Evolutionary conservation across 805 yeast species (phyloP), one percentile per base, ranked within the genome.

Genomic region (Yarrowia divulgata): DNA sequence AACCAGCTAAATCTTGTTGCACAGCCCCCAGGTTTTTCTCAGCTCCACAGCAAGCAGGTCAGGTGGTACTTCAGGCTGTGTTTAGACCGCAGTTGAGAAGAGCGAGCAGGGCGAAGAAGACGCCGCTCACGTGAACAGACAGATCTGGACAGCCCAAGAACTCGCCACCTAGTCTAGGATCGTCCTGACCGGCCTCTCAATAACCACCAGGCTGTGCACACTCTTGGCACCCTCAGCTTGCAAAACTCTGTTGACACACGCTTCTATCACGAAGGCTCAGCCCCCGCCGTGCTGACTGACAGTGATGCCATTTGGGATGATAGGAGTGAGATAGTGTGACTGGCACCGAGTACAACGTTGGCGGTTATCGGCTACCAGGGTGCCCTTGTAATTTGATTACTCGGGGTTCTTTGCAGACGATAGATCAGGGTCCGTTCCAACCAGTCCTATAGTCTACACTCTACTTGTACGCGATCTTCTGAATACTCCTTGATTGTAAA

Each of bases 231-330:
- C n/a, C 45, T 29, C 48, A 29, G 37, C 39, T 40, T 1, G 6
- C 29, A 13, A 42, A 57, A 57, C 63, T 57, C 63, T 57, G 63
- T 16, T 39, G 60, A 37, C 19, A 54, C 60, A 54, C 45, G 45
- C 23, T 35, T 35, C 35, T 54, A 23, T 4, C 60, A 19, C n/a
- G 37, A 40, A 57, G 63, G 63, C 63, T 57, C 48, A 40, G 63
- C 63, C 63, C 63, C 63, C 63, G 63, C 63, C 63, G 63, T 57
- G 16, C 18, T 14, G 42, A 23, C 3, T 34, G 10, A 3, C 10
- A 34, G 37, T 34, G 48, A 29, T 1, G 46, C 16, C 32, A 5
- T 6, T 10, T 35, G 58, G 35, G 49, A n/a, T n/a, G 23, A 43
- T 18, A 3, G 46, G 23, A 12, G 23, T 40, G 37, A 40, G 29